Base-by-base conservation (phyloP, 164 flowering plant species). In the Vitis riparia region DNA sequence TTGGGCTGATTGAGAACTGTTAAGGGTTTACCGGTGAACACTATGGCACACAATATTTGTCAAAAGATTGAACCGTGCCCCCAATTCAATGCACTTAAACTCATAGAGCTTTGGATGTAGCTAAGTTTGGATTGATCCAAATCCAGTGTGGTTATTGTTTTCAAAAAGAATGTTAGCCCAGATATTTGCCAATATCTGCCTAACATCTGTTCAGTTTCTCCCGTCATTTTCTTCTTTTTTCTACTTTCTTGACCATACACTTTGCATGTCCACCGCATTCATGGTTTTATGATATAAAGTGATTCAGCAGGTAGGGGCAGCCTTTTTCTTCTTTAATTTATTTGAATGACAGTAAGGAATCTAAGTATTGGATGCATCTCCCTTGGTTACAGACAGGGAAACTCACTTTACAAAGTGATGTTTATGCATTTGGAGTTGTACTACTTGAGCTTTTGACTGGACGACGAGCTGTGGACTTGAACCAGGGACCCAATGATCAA, bases 351-450 rank as follows among this genome's bases (percentile, higher is more conserved):
- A 37, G 44, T 3, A 29, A 23, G 23, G 51, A 51, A 1, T 15
- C 66, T 63, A 53, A 63, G 32, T 32, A 49, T 17, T 49, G 5
- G 37, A 63, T 19, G 13, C 51, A 51, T 71, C n/a, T 29, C 49
- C 59, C 59, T 63, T 79, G 74, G 49, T 50, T 72, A 77, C 90
- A 95, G 98, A 95, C 99, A 55, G 99, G 99, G 65, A 91, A 91
- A 74, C 98, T 95, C 70, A 90, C 96, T 65, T 67, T 95, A 74
- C 99, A 91, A 69, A 95, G 98, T 70, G 98, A 95, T 75, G 97
- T 93, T 15, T 95, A 95, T 80, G 98, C 99, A 76, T 95, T 91
- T 84, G 97, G 99, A 52, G 97, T 94, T 23, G 99, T 95, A 65
- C 92, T 95, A 59, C 92, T 93, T 30, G 99, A 95, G 82, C 96